phyloP scores from a whole-genome alignment of 1,284 basidiomycete species.

The Abortiporus biennis region DNA sequence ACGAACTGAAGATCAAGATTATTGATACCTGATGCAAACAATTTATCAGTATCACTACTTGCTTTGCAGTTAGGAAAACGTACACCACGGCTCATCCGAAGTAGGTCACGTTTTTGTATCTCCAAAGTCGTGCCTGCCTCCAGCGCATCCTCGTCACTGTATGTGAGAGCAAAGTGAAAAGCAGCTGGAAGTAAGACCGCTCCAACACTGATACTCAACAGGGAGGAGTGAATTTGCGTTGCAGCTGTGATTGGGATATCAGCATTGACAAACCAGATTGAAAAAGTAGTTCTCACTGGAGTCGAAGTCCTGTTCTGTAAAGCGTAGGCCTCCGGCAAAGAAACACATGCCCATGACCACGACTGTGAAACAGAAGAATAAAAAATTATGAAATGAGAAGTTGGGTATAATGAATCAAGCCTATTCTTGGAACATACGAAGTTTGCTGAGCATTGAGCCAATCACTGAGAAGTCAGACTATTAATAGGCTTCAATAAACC shows the following conservation, averaged over 20 bases:
- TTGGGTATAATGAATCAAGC: neutral
- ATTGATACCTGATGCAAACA: conserved; percentile 51
- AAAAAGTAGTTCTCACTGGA: conserved; percentile 36
- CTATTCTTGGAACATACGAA: conserved; percentile 34
- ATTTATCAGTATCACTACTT: conserved; percentile 9
- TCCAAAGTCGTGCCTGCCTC: conserved; percentile 7
- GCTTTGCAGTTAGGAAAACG: too few species aligned
- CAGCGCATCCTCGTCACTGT: conserved; percentile 3
- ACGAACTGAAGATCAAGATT: conserved; percentile 72
- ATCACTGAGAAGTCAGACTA: too few species aligned
- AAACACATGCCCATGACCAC: conserved; percentile 83
- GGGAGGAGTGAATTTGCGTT: conserved; percentile 74
- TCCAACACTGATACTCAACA: conserved; percentile 75
- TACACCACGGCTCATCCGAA: conserved; percentile 77
- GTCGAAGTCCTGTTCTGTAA: conserved; percentile 71
- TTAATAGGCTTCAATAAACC: neutral
- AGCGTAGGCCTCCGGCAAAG: conserved; percentile 64
- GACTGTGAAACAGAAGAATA: conserved; percentile 47
- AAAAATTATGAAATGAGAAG: too few species aligned
- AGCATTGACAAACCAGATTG: conserved; percentile 3
- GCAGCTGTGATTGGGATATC: conserved; percentile 40
- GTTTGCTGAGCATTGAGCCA: conserved; percentile 74
- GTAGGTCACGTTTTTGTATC: conserved; percentile 41
- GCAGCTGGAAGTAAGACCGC: conserved; percentile 78
- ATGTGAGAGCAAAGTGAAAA: conserved; percentile 26